phyloP scores from a whole-genome alignment of 1,284 basidiomycete genomes.

The Rhodotorula sp. region DNA sequence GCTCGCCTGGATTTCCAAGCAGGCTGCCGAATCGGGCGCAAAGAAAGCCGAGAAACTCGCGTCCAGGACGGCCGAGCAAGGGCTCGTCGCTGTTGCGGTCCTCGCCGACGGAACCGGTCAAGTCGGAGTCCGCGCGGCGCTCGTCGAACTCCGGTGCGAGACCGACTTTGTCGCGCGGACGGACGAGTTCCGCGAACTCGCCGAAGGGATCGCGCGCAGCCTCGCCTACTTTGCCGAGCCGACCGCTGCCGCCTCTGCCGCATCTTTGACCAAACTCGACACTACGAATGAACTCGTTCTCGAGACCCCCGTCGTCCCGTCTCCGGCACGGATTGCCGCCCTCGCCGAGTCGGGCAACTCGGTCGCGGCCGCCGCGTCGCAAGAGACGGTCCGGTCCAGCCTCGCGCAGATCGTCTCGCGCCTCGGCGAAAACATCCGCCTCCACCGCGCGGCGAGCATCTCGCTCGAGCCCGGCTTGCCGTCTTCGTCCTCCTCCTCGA shows the following conservation, averaged over 20 bases:
- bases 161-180: slow-evolving; percentile 94
- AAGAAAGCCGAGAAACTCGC: slow-evolving; percentile 81
- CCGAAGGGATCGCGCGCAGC: slow-evolving; percentile 78
- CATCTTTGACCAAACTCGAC: slow-evolving; percentile 4
- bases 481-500: slow-evolving; percentile 48
- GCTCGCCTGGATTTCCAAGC: slow-evolving; percentile 74
- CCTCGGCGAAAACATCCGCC: slow-evolving; percentile 83
- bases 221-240: slow-evolving; percentile 73
- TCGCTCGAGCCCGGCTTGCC: slow-evolving; percentile 60
- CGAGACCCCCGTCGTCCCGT: slow-evolving; percentile 53
- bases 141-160: slow-evolving; percentile 94
- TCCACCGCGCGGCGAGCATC: slow-evolving; percentile 70
- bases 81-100: slow-evolving; percentile 71
- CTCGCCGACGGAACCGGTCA: slow-evolving; percentile 60
- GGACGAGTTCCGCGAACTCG: slow-evolving; percentile 73
- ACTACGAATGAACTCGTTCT: slow-evolving; percentile 26
- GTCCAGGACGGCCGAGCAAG: slow-evolving; percentile 69
- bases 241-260: not conserved
- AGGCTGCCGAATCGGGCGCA: slow-evolving; percentile 67
- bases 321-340: slow-evolving; percentile 54
- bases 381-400: slow-evolving; percentile 47
- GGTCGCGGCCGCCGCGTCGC: slow-evolving; percentile 38
- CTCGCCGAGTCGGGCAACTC: slow-evolving; percentile 58
- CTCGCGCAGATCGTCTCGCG: slow-evolving; percentile 78
- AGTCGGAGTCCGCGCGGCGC: slow-evolving; percentile 68